Conservation (phyloP, 75 land plant species). For the Picea glauca region DNA sequence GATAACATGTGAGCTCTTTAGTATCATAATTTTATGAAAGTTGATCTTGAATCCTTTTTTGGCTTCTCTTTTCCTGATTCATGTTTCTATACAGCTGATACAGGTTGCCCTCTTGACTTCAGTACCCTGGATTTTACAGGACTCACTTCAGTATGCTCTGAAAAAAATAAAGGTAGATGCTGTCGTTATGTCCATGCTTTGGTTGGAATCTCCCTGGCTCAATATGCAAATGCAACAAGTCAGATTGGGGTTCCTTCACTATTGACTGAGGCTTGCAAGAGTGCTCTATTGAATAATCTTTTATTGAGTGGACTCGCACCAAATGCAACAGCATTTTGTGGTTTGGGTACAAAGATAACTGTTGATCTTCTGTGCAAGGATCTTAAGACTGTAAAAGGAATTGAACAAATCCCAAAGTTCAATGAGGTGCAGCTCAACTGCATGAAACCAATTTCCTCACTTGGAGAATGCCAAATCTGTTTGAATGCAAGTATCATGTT, state of each 20-base stretch:
- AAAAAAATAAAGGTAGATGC: constrained; percentile 43
- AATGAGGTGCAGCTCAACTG: constrained; percentile 35
- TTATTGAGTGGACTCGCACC: constrained; percentile 35
- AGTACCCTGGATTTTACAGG: constrained; percentile 52
- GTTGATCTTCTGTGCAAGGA: constrained; percentile 53
- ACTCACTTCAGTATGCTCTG: constrained; percentile 45
- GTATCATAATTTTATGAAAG: too few species aligned
- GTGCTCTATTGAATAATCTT: constrained; percentile 33
- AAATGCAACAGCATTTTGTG: constrained; percentile 50
- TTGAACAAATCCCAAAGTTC: constrained; percentile 49
- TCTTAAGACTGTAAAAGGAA: constrained; percentile 38
- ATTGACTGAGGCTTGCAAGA: constrained; percentile 41
- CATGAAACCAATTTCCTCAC: constrained; percentile 24
- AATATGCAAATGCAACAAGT: constrained; percentile 48
- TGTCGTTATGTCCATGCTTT: constrained; percentile 67
- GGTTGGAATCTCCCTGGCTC: constrained; percentile 54
- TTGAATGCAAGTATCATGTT: constrained; percentile 46
- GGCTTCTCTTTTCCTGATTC: too few species aligned
- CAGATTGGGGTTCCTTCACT: constrained; percentile 44
- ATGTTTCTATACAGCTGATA: neutral
- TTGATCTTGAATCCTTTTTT: too few species aligned
- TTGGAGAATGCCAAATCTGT: constrained; percentile 44
- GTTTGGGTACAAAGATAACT: constrained; percentile 53
- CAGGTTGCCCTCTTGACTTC: constrained; percentile 76
- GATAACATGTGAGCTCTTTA: too few species aligned